Evolutionary conservation across 345 rosid species (phyloP), one percentile per base, ranked within the genome.

Genomic region (Abelmoschus esculentus): DNA sequence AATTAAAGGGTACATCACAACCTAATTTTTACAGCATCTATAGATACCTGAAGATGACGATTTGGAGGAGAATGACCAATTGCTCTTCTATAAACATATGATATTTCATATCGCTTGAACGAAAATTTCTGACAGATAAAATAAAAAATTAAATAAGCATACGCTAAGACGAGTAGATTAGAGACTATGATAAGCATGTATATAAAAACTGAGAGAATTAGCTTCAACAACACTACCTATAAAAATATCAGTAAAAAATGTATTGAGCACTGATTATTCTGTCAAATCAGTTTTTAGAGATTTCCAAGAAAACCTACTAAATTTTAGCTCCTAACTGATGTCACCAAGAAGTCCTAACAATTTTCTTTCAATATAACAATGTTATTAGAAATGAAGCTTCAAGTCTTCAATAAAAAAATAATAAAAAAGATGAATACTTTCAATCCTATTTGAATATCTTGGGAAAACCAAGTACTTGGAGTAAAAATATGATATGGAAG

Each of bases 41-140:
- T 66, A 87, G 26, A 22, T 22, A 22, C 98, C 90, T 93, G 98
- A 71, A 91, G 91, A 85, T 85, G 87, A 40, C 83, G 84, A 80
- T 88, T 93, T 67, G 98, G 97, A 36, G 98, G 92, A 54, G 98
- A 87, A 87, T 82, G 98, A 69, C 98, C 98, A 71, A 93, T 83
- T 62, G 96, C 93, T 86, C 85, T 87, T 22, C 98, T 86, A 77
- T 87, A 88, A 59, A 90, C 98, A 55, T 77, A 81, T 66, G 97
- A 83, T 77, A 87, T 81, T 80, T 90, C 98, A 74, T 87, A 93
- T 12, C 96, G 78, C 73, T 90, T 90, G 83, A 91, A 90, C 50
- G 98, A 86, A 76, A 83, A 83, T 87, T 86, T 89, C 98, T 93
- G 82, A 62, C 44, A 77, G 50, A 79, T 66, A 28, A 38, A 72